Evolutionary conservation across 2,329 filamentous ascomycete species (phyloP).

Genomic region (Alternaria rosae): DNA sequence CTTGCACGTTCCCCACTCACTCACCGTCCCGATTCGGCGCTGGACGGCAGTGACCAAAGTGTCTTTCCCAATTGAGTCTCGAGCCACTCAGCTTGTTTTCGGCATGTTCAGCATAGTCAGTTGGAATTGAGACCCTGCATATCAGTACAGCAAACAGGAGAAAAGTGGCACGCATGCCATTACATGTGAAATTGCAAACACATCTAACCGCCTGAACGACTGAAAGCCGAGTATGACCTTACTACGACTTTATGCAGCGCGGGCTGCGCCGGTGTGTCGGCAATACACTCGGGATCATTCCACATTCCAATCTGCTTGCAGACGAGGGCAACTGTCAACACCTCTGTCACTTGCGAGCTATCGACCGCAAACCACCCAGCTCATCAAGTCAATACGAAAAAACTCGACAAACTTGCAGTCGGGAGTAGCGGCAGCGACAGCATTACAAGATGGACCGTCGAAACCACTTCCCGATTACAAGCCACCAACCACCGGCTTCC

Average conservation of each 20-base stretch:
- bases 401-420: conserved; percentile 6
- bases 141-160: neutral
- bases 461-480: conserved; percentile 57
- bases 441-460: conserved; percentile 15
- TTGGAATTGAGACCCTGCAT: neutral
- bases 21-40: neutral
- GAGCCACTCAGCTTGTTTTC: neutral
- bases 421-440: conserved; percentile 24
- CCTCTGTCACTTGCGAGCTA: neutral
- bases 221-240: neutral
- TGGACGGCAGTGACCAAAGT: neutral
- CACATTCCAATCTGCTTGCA: neutral
- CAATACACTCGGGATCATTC: neutral
- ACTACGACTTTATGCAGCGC: neutral
- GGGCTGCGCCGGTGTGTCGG: neutral
- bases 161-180: neutral
- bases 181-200: neutral
- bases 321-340: neutral
- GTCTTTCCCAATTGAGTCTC: neutral
- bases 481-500: conserved; percentile 74
- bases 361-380: conserved; percentile 17
- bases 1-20: conserved; percentile 9
- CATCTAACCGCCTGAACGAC: neutral
- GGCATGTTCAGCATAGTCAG: neutral
- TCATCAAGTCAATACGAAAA: conserved; percentile 2